Conservation (phyloP, 169 alveolate species). For the Babesia caballi region DNA sequence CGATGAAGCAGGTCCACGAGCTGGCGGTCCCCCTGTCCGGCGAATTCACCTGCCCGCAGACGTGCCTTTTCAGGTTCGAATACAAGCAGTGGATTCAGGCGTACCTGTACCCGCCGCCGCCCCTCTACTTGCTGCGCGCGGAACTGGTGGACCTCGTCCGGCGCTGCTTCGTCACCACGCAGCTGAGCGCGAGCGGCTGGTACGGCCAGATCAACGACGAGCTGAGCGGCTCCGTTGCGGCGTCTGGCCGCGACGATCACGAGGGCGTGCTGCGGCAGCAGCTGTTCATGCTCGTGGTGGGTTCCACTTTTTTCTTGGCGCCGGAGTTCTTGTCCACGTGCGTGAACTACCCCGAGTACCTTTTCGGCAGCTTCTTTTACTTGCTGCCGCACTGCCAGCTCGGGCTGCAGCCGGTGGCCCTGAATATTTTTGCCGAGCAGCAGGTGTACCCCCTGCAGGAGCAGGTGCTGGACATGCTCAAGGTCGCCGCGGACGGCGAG, state of each 20-base stretch:
- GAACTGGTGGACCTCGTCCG: conserved; percentile 12
- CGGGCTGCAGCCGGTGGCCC: conserved; percentile 4
- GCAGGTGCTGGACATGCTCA: conserved; percentile 12
- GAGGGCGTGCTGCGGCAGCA: conserved; percentile 12
- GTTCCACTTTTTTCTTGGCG: conserved; percentile 20
- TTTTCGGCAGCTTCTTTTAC: conserved; percentile 36
- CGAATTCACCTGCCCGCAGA: conserved; percentile 1
- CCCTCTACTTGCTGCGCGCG: conserved; percentile 33
- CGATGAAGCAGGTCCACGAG: conserved; percentile 50
- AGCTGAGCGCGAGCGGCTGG: not conserved
- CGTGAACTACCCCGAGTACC: conserved; percentile 3
- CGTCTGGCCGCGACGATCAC: conserved; percentile 8
- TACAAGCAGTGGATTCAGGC: conserved; percentile 20
- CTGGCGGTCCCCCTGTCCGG: conserved; percentile 44
- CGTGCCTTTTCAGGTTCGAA: conserved; percentile 7
- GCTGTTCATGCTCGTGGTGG: conserved; percentile 22
- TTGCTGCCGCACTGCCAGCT: conserved; percentile 37
- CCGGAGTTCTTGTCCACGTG: conserved; percentile 48
- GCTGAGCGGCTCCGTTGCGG: not conserved
- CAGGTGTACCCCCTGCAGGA: conserved; percentile 46
- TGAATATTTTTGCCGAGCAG: conserved; percentile 15
- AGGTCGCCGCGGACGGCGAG: conserved; percentile 1
- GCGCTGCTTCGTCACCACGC: not conserved
- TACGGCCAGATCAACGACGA: not conserved
- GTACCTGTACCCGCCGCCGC: conserved; percentile 62